These are phyloP conservation scores for Ophidiomyces ophidiicola DNA, from an alignment of 2,329 filamentous ascomycete genomes.

Conservation along the genomic window DNA sequence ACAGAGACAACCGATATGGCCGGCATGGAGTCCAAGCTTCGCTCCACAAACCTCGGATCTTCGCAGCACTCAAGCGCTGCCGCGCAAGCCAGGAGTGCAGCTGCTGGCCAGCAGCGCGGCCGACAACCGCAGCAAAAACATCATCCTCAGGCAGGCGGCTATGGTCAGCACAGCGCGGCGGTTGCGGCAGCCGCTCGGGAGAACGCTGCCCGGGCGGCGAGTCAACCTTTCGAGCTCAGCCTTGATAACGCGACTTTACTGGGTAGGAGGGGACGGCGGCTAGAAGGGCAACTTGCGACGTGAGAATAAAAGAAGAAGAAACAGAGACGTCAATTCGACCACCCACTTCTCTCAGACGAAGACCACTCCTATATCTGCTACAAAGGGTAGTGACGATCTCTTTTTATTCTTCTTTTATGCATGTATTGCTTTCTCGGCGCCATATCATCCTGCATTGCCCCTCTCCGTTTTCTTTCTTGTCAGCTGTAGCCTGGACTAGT, in stretches of 20 bases:
- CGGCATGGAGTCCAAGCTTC: constrained; percentile 75
- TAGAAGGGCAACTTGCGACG: constrained; percentile 11
- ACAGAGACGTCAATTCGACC: too few species aligned
- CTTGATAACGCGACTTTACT: constrained; percentile 82
- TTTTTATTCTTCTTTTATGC: too few species aligned
- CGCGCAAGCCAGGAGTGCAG: constrained; percentile 47
- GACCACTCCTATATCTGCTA: too few species aligned
- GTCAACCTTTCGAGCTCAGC: constrained; percentile 81
- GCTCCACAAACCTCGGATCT: constrained; percentile 56
- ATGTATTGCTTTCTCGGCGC: too few species aligned
- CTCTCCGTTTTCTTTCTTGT: too few species aligned
- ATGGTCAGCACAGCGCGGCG: constrained; percentile 75
- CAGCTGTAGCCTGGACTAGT: too few species aligned
- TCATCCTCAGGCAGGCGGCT: constrained; percentile 48
- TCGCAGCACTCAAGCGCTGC: constrained; percentile 40
- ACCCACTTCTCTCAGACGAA: too few species aligned
- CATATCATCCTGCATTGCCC: too few species aligned
- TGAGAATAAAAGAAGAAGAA: background rate
- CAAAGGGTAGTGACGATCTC: too few species aligned
- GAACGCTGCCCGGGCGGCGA: constrained; percentile 60
- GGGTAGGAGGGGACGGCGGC: constrained; percentile 46
- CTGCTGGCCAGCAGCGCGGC: constrained; percentile 39
- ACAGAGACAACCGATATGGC: constrained; percentile 47
- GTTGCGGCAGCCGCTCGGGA: constrained; percentile 74
- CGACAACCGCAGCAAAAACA: constrained; percentile 38